Base-by-base conservation (phyloP, 1,284 basidiomycete species). In the Tilletia indica region DNA sequence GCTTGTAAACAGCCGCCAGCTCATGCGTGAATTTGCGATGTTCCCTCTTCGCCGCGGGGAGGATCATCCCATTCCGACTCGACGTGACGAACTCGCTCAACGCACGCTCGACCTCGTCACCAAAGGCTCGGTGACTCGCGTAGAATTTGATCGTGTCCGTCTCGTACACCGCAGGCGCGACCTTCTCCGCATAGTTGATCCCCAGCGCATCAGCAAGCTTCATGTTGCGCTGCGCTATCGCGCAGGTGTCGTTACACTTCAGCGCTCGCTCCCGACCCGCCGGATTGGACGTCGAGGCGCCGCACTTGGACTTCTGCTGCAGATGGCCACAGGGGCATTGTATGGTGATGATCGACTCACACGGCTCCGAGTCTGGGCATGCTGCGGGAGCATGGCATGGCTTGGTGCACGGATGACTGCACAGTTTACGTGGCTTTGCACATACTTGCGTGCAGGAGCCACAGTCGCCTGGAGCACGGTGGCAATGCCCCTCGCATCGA, bases 171-270 rank as follows among this genome's bases (percentile, higher is more conserved):
- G 74, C 77, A 2, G 76, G 73, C 14, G 73, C 77, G 6, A 72
- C 66, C 66, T 76, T 77, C 54, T 78, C 73, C 6, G 73, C 71
- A 1, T 74, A 74, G 67, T 78, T 80, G 36, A 84, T 75, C 19
- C 82, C 82, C 3, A 84, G 72, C 8, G 82, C 82, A 63, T 81
- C 80, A 38, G 82, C 82, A 5, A 84, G 72, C 70, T 77, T 78
- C 14, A 81, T 80, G 64, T 84, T 84, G n/a, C 82, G 76, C 73
- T 80, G 78, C 4, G 82, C 82, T 11, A 82, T 72, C 38, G 75
- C 70, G 71, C 82, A 84, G 19, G 76, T 75, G 66, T 81, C 80
- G 64, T 75, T 83, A 76, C 82, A 83, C 71, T 77, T 78, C 56
- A 83, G 77, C 38, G 51, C 54, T 5, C 70, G 66, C 25, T 75